A percentile compares a stretch with the other conserved stretches of the same genome.
phyloP scores from a whole-genome alignment of 768 basidiomycete species.

The Trichaptum fuscoviolaceum region DNA sequence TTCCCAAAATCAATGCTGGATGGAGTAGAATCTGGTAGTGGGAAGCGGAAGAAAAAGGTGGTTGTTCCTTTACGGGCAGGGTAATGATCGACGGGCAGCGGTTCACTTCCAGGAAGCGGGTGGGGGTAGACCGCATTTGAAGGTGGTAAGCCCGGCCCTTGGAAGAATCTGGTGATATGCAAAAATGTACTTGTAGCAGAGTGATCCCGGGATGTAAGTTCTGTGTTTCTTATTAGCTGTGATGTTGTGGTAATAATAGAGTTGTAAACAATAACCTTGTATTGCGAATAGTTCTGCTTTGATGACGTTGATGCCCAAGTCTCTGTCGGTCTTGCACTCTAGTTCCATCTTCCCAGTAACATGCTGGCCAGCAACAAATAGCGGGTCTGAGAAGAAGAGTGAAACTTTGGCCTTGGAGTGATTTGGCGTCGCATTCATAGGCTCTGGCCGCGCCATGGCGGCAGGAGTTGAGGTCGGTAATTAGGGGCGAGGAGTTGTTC shows the following conservation, averaged over 20 bases:
- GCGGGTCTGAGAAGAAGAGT: constrained; percentile 49
- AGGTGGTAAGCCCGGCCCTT: constrained; percentile 76
- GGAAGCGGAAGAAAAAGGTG: constrained; percentile 77
- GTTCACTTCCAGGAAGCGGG: constrained; percentile 50
- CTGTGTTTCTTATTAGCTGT: constrained; percentile 29
- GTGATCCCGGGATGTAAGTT: constrained; percentile 72
- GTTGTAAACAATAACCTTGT: constrained; percentile 44
- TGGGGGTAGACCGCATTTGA: constrained; percentile 76
- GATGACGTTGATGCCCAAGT: constrained; percentile 65
- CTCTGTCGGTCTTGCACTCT: constrained; percentile 67
- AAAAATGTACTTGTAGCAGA: constrained; percentile 77
- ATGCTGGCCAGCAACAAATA: constrained; percentile 60
- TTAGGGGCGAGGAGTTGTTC: not conserved
- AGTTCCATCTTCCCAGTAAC: constrained; percentile 75
- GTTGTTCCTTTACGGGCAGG: constrained; percentile 72
- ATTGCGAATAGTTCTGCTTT: constrained; percentile 74
- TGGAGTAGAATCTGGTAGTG: constrained; percentile 60
- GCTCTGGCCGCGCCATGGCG: constrained; percentile 32
- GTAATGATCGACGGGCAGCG: constrained; percentile 59
- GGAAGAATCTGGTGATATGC: constrained; percentile 65
- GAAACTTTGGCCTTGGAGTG: constrained; percentile 77
- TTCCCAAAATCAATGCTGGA: constrained; percentile 67
- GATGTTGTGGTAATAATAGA: constrained; percentile 6
- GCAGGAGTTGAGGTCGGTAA: not conserved
- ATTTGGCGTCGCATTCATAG: constrained; percentile 78